Conservation (phyloP, 1,284 basidiomycete genomes). For the Leccinum subrobustum region DNA sequence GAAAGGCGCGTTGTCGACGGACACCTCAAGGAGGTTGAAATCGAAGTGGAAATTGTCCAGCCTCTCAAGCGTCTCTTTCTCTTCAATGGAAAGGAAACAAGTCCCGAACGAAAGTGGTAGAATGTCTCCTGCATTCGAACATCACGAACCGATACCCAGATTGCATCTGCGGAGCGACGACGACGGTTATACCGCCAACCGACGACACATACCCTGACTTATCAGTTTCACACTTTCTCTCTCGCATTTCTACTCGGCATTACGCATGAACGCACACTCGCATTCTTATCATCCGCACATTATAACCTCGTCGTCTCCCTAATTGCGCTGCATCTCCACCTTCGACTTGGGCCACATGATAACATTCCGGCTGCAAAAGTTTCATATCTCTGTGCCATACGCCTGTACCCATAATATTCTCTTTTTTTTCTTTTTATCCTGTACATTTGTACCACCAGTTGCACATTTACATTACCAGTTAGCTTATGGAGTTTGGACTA, state of each 20-base stretch:
- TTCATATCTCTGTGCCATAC: constrained; percentile 33
- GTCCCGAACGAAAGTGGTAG: constrained; percentile 30
- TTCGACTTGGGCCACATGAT: constrained; percentile 15
- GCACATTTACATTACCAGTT: constrained; percentile 37
- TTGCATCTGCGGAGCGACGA: constrained; percentile 28
- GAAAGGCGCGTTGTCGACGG: constrained; percentile 51
- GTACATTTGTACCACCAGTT: constrained; percentile 36
- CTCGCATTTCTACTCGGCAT: constrained; percentile 25
- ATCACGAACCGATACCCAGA: constrained; percentile 29
- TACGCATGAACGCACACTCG: constrained; percentile 22
- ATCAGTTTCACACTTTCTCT: constrained; percentile 19
- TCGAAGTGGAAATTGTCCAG: constrained; percentile 48
- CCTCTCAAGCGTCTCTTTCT: constrained; percentile 50
- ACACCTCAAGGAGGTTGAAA: constrained; percentile 46
- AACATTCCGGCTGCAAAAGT: constrained; percentile 21
- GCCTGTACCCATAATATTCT: constrained; percentile 35
- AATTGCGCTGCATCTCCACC: constrained; percentile 31
- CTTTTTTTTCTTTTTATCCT: constrained; percentile 12
- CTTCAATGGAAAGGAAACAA: constrained; percentile 39
- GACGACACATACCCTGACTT: constrained; percentile 39
- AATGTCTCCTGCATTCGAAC: constrained; percentile 12
- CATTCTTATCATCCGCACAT: constrained; percentile 29
- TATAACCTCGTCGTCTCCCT: constrained; percentile 31
- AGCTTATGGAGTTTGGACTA: constrained; percentile 36
- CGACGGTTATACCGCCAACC: constrained; percentile 33